Conservation (phyloP, 2,329 filamentous ascomycete genomes). For the Colletotrichum acutatum region DNA sequence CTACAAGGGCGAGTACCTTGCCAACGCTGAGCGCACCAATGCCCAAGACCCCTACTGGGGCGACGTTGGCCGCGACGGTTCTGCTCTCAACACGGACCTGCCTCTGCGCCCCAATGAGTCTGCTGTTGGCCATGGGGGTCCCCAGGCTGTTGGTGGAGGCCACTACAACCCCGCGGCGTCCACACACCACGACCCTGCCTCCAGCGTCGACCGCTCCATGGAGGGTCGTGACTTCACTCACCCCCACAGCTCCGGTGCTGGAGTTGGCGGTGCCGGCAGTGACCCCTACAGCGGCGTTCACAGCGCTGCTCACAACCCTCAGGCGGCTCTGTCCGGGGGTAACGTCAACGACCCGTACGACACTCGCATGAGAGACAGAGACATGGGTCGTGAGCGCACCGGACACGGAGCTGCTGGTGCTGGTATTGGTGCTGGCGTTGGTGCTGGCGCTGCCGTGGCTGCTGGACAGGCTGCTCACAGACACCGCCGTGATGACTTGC, state of each 20-base stretch:
- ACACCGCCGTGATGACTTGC: constrained; percentile 30
- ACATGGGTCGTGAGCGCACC: constrained; percentile 32
- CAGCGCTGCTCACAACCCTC: constrained; percentile 14
- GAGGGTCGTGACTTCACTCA: constrained; percentile 29
- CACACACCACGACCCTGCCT: constrained; percentile 29
- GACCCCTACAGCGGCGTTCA: constrained; percentile 19
- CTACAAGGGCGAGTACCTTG: background rate
- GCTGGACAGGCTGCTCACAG: constrained; percentile 20
- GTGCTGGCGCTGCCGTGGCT: constrained; percentile 12
- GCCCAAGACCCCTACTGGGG: constrained; percentile 30
- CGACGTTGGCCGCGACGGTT: constrained; percentile 17
- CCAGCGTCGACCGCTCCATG: constrained; percentile 23
- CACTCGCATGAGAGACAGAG: constrained; percentile 31
- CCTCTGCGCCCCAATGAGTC: constrained; percentile 30
- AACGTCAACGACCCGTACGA: constrained; percentile 26
- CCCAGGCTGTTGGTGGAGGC: constrained; percentile 16
- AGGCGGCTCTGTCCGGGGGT: constrained; percentile 18
- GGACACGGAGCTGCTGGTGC: constrained; percentile 25
- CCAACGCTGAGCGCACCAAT: constrained; percentile 5
- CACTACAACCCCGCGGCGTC: constrained; percentile 19
- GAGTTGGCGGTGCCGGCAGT: constrained; percentile 10
- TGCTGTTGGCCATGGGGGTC: background rate
- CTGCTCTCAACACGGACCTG: constrained; percentile 25
- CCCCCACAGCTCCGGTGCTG: constrained; percentile 13
- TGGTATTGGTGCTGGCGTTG: constrained; percentile 24